Conservation (phyloP, 331 rosid genomes). For the Saraca asoca region DNA sequence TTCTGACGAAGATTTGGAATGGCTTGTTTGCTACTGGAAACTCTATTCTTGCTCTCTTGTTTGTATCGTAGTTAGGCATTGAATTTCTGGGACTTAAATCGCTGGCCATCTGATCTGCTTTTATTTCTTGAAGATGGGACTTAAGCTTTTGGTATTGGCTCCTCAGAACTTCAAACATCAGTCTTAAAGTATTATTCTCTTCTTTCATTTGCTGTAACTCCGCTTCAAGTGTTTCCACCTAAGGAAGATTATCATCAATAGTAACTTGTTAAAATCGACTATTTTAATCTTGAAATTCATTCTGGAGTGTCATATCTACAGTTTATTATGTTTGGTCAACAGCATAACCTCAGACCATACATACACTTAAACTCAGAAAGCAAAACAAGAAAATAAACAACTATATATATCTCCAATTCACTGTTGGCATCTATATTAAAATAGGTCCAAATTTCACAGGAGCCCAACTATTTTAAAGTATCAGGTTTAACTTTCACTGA, state of each 20-base stretch:
- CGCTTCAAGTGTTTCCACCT: conserved; percentile 41
- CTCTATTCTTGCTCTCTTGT: conserved; percentile 49
- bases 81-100: conserved; percentile 25
- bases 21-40: conserved; percentile 42
- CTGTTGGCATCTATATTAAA: no score
- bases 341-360: no score
- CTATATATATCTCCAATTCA: no score
- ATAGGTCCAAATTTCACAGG: no score
- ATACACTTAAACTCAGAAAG: neutral
- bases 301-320: no score
- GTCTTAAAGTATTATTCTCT: conserved; percentile 51
- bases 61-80: conserved; percentile 19
- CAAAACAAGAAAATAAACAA: neutral
- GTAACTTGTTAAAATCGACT: neutral
- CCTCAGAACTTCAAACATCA: conserved; percentile 54
- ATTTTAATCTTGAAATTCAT: neutral
- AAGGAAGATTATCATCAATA: neutral
- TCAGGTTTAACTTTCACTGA: neutral
- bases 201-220: conserved; percentile 47
- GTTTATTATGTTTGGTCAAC: neutral
- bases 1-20: conserved; percentile 49
- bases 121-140: conserved; percentile 38
- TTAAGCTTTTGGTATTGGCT: conserved; percentile 48
- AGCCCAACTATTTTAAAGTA: neutral
- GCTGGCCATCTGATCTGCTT: conserved; percentile 1